phyloP scores from a whole-genome alignment of 2,329 filamentous ascomycete genomes.

The Ascochyta viciae-villosae region DNA sequence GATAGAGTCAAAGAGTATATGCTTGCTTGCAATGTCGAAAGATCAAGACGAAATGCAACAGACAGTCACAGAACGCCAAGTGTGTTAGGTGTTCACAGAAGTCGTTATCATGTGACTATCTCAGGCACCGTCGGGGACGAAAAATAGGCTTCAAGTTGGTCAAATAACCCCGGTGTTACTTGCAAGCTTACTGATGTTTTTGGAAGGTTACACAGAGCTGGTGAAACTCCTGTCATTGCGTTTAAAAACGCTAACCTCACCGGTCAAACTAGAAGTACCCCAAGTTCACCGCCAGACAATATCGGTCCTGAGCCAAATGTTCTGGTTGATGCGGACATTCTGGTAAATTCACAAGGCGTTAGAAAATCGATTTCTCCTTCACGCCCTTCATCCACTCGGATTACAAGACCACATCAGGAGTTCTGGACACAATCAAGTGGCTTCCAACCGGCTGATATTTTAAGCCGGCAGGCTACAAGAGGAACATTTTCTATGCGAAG shows the following conservation, averaged over 20 bases:
- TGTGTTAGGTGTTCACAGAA: conserved; percentile 5
- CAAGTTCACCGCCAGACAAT: too few species aligned
- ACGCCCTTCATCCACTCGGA: neutral
- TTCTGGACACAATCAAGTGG: neutral
- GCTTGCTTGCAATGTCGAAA: conserved; percentile 10
- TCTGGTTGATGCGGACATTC: neutral
- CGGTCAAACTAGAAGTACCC: too few species aligned
- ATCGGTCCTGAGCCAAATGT: neutral
- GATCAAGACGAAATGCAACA: conserved; percentile 11
- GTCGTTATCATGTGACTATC: conserved; percentile 6
- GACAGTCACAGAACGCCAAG: neutral
- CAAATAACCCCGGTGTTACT: neutral
- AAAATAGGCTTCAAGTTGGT: conserved; percentile 6
- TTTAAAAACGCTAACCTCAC: too few species aligned
- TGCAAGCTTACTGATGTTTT: too few species aligned
- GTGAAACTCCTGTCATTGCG: too few species aligned
- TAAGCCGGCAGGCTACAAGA: neutral
- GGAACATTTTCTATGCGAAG: neutral
- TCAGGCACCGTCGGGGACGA: conserved; percentile 6
- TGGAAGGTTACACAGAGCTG: too few species aligned
- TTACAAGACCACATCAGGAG: neutral
- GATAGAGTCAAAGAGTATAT: neutral
- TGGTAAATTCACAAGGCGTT: neutral
- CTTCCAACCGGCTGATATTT: neutral
- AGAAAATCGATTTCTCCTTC: neutral